These are phyloP conservation scores for Suillus paluster DNA, from an alignment of 768 basidiomycete species.

Conservation along the genomic window DNA sequence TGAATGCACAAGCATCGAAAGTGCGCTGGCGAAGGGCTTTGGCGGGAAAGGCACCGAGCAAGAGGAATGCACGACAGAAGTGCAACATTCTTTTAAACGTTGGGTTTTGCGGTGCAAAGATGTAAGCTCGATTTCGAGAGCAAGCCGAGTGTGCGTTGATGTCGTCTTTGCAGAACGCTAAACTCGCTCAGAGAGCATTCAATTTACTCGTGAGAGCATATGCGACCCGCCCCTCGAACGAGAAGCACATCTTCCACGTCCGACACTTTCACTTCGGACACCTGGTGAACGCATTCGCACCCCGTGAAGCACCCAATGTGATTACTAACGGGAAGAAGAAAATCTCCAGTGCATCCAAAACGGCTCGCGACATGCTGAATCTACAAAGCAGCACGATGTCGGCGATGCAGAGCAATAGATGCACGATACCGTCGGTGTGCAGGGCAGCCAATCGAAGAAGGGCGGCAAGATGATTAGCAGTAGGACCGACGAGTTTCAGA, in stretches of 20 bases:
- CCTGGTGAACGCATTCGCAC: conserved; percentile 89
- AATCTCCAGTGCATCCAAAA: conserved; percentile 11
- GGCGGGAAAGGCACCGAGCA: conserved; percentile 82
- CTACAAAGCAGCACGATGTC: conserved; percentile 23
- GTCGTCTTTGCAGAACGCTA: conserved; percentile 60
- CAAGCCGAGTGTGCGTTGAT: conserved; percentile 12
- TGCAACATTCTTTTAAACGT: conserved; percentile 90
- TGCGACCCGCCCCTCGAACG: conserved; percentile 92
- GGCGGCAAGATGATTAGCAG: conserved; percentile 74
- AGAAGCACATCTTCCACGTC: conserved; percentile 97
- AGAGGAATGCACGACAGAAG: conserved; percentile 94
- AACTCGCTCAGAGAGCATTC: conserved; percentile 83
- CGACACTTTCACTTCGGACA: conserved; percentile 96
- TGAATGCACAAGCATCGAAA: conserved; percentile 65
- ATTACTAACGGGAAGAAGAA: conserved; percentile 34
- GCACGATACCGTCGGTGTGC: conserved; percentile 81
- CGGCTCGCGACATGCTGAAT: conserved; percentile 10
- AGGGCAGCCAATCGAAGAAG: conserved; percentile 81
- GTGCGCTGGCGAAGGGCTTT: conserved; percentile 78
- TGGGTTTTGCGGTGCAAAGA: conserved; percentile 82
- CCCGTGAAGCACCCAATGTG: conserved; percentile 77
- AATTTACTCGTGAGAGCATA: conserved; percentile 94
- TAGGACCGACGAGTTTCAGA: conserved; percentile 78
- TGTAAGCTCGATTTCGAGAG: conserved; percentile 43
- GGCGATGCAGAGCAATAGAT: conserved; percentile 77